Conservation (phyloP, 768 basidiomycete genomes). For the Collybiopsis confluens region DNA sequence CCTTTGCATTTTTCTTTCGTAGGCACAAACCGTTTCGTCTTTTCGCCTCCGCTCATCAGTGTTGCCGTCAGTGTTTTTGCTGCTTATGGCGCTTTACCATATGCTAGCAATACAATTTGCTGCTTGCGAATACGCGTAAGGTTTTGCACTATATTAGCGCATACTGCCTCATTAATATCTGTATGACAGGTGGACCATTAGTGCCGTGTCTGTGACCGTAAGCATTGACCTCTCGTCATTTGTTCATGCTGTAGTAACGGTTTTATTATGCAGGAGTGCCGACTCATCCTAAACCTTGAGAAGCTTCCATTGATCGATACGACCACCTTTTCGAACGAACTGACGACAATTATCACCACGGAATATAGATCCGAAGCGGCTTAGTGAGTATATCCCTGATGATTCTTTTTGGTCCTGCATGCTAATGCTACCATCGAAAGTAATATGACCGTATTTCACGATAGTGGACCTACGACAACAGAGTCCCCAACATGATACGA, state of each 20-base stretch:
- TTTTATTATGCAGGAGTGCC: conserved; percentile 7
- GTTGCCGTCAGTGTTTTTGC: conserved; percentile 4
- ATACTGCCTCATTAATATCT: not conserved
- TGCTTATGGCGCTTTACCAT: conserved; percentile 10
- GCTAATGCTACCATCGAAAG: not conserved
- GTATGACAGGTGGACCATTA: conserved; percentile 9
- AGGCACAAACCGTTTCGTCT: not conserved
- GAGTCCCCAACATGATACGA: not conserved
- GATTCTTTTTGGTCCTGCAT: not conserved
- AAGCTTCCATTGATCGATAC: conserved; percentile 4
- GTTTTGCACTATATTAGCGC: not conserved
- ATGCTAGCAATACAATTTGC: conserved; percentile 3
- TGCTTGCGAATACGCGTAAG: conserved; percentile 10
- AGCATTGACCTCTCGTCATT: not conserved
- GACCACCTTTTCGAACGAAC: conserved; percentile 1
- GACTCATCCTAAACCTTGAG: conserved; percentile 15
- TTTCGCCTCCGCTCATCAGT: not conserved
- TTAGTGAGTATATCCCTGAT: not conserved
- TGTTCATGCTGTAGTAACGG: not conserved
- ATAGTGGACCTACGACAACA: not conserved
- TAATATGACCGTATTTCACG: not conserved
- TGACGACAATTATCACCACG: conserved; percentile 10
- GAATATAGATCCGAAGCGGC: not conserved
- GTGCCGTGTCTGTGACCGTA: conserved; percentile 9
- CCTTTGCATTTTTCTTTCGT: conserved; percentile 10